Base-by-base conservation (phyloP, 441 rosid species). In the Bocquillonia castaneifolia region DNA sequence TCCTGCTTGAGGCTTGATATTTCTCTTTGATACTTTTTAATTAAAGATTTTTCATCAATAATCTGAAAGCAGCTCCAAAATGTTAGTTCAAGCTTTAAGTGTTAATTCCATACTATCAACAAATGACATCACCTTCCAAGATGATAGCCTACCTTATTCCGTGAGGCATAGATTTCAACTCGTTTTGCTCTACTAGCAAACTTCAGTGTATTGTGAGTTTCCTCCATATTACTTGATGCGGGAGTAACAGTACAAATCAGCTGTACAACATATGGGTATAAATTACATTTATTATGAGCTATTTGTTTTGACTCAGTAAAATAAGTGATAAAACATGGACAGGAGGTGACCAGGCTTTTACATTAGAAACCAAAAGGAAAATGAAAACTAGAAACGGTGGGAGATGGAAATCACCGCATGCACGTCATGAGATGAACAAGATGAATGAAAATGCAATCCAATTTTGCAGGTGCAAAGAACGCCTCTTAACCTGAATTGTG, bases 211-310 rank as follows among this genome's bases (percentile, higher is more conserved):
- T 93, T 96, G 72, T 96, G 98, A 52, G 99, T 96, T 85, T 96
- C 99, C 79, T 96, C 99, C 83, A 84, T 76, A 76, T 83, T 96
- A 82, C 99, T 96, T 28, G 99, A 93, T 62, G 99, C 97, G 67
- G 99, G 99, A 73, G 99, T 96, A 67, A 96, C 85, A 15, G 98
- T 96, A 76, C 99, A 96, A 72, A 96, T 96, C 70, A 96, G 99
- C 99, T 96, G 90, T 44, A 72, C 23, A 70, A 66, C 6, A 67
- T 68, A 56, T 61, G 36, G 10, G 36, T 66, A 68, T 25, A 68
- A 64, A 17, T 31, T 68, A 3, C 22, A 37, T 42, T 2, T 22
- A 34, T 73, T 68, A 74, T 56, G n/a, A 63, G 39, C 36, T 25
- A 8, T 12, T 52, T 25, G 42, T 39, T 59, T 59, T 28, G 34